Percentiles rank a stretch among this genome's conserved stretches.
Evolutionary conservation across 2,329 filamentous ascomycete species (phyloP).

Genomic region (Pseudocercospora eumusae): DNA sequence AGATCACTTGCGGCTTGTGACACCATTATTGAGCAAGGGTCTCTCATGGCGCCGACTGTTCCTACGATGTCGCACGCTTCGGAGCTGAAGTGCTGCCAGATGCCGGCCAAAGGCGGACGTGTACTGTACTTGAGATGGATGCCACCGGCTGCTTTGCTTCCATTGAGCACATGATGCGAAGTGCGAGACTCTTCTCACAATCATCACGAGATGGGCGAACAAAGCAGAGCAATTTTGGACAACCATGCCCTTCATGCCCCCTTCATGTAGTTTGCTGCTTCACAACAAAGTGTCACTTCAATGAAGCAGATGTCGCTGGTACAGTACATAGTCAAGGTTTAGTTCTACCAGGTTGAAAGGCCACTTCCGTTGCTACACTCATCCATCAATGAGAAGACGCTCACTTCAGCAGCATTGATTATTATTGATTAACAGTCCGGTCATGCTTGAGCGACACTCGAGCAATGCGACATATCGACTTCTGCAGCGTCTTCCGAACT

Average conservation of each 20-base stretch:
- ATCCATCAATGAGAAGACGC: too few species aligned
- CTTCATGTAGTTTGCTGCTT: too few species aligned
- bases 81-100: background rate
- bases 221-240: background rate
- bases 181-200: background rate
- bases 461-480: background rate
- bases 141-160: background rate
- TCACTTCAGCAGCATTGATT: background rate
- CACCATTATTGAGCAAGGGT: background rate
- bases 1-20: slow-evolving; percentile 1
- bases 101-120: background rate
- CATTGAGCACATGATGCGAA: background rate
- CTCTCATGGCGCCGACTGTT: background rate
- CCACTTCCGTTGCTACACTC: background rate
- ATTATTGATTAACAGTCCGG: too few species aligned
- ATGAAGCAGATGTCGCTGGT: background rate
- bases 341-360: background rate
- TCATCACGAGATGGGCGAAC: background rate
- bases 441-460: too few species aligned
- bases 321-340: background rate
- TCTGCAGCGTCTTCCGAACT: background rate
- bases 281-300: background rate
- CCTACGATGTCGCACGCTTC: background rate
- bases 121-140: background rate
- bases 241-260: too few species aligned